Percentiles rank a stretch among this genome's conserved stretches.
Conservation (phyloP, 345 rosid species). For the Lepidium aucheri region DNA sequence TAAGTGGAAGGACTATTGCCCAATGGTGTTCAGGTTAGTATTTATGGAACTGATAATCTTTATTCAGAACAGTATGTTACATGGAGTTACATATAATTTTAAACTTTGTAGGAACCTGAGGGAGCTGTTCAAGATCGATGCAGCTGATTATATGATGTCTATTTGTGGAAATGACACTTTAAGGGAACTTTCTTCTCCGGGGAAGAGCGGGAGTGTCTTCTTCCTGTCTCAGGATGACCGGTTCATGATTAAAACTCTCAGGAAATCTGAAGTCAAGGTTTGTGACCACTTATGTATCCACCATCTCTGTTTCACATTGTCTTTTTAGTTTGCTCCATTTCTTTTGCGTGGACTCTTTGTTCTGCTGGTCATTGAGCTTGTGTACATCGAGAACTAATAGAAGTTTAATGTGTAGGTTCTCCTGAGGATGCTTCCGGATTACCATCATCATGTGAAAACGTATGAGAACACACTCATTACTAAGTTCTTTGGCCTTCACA, state of each 20-base stretch:
- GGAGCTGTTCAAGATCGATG: constrained; percentile 98
- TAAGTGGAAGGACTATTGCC: constrained; percentile 98
- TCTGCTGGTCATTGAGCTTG: not conserved
- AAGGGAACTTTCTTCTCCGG: constrained; percentile 97
- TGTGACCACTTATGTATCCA: constrained; percentile 9
- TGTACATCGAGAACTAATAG: constrained; percentile 8
- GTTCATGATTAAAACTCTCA: constrained; percentile 97
- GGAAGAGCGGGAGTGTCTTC: constrained; percentile 95
- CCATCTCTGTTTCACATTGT: not conserved
- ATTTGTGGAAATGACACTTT: constrained; percentile 98
- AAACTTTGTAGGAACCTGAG: constrained; percentile 64
- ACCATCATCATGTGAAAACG: constrained; percentile 83
- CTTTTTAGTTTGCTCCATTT: not conserved
- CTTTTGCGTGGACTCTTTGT: not conserved
- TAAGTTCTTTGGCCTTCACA: constrained; percentile 97
- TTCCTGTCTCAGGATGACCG: constrained; percentile 95
- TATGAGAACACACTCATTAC: constrained; percentile 94
- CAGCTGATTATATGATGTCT: constrained; percentile 99
- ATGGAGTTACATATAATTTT: not conserved
- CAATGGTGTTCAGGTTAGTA: constrained; percentile 94
- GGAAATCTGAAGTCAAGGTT: constrained; percentile 97
- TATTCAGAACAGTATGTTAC: not conserved
- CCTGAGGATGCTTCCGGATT: constrained; percentile 91
- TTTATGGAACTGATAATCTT: not conserved
- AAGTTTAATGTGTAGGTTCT: constrained; percentile 55